These are phyloP conservation scores for Ogataea allantospora DNA, from an alignment of 805 yeast species.

Conservation along the genomic window DNA sequence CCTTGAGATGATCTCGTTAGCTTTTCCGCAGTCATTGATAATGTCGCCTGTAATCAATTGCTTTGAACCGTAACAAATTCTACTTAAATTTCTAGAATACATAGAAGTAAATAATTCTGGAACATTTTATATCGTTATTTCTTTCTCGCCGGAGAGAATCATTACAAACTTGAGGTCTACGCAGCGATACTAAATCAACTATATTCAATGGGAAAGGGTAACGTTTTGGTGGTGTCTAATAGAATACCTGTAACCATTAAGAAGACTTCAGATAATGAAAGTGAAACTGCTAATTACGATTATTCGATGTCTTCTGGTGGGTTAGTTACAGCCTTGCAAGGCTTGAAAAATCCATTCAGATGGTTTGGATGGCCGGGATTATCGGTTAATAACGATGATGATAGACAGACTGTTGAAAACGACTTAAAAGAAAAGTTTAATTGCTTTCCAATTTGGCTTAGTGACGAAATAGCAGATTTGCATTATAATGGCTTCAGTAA, in stretches of 20 bases:
- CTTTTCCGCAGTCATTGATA: too few relatives aligned
- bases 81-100: constrained; percentile 2
- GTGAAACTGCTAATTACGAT: constrained; percentile 57
- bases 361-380: constrained; percentile 99
- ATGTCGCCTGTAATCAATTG: too few relatives aligned
- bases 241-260: constrained; percentile 92
- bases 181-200: too few relatives aligned
- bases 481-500: constrained; percentile 96
- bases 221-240: constrained; percentile 89
- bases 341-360: constrained; percentile 83
- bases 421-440: constrained; percentile 77
- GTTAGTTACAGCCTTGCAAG: constrained; percentile 91
- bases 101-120: too few relatives aligned
- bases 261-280: constrained; percentile 31
- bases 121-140: too few relatives aligned
- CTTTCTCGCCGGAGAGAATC: not conserved
- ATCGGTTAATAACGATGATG: constrained; percentile 71
- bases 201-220: constrained; percentile 40
- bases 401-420: constrained; percentile 61
- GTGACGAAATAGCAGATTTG: constrained; percentile 88
- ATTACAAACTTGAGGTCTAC: not conserved
- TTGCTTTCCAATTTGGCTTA: constrained; percentile 85
- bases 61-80: too few relatives aligned
- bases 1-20: too few relatives aligned
- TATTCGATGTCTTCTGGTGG: constrained; percentile 98